phyloP scores from a whole-genome alignment of 2,329 filamentous ascomycete genomes.

The Teratosphaeria viscida region DNA sequence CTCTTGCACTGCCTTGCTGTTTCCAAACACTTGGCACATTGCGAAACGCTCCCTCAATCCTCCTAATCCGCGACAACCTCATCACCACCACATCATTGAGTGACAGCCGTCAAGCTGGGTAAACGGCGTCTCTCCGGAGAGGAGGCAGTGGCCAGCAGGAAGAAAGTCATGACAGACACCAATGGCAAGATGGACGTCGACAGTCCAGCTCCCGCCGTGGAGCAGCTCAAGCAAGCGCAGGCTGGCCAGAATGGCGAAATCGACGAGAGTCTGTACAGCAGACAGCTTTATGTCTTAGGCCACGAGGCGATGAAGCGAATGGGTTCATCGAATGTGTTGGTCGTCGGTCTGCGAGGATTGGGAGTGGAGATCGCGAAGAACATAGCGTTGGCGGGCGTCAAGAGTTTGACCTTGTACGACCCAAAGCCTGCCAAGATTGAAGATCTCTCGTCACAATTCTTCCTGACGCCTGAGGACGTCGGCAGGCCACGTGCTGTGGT shows the following conservation, averaged over 20 bases:
- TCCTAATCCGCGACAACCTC: background rate
- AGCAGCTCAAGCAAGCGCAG: constrained; percentile 44
- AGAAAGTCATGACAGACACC: constrained; percentile 28
- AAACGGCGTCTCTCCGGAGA: constrained; percentile 43
- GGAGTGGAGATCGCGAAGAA: constrained; percentile 99
- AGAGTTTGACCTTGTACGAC: constrained; percentile 89
- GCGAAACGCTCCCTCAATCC: background rate
- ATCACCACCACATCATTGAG: background rate
- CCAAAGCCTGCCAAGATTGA: constrained; percentile 72
- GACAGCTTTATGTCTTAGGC: constrained; percentile 61
- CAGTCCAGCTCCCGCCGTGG: constrained; percentile 45
- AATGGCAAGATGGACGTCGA: constrained; percentile 51
- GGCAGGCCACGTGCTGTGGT: constrained; percentile 83
- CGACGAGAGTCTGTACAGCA: constrained; percentile 57
- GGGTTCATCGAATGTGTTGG: constrained; percentile 86
- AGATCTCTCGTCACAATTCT: constrained; percentile 95
- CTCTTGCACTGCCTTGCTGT: background rate
- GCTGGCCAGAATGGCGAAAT: constrained; percentile 45
- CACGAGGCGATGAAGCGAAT: constrained; percentile 95
- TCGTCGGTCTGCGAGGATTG: constrained; percentile 84
- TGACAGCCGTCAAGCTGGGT: constrained; percentile 32
- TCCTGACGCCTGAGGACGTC: constrained; percentile 77
- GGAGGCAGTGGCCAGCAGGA: constrained; percentile 34
- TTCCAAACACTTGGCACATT: background rate
- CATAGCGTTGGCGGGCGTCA: constrained; percentile 93